Evolutionary conservation across 1,139 yeast species (phyloP), one percentile per base, ranked within the genome.

Genomic region (Kodamaea anthophila): DNA sequence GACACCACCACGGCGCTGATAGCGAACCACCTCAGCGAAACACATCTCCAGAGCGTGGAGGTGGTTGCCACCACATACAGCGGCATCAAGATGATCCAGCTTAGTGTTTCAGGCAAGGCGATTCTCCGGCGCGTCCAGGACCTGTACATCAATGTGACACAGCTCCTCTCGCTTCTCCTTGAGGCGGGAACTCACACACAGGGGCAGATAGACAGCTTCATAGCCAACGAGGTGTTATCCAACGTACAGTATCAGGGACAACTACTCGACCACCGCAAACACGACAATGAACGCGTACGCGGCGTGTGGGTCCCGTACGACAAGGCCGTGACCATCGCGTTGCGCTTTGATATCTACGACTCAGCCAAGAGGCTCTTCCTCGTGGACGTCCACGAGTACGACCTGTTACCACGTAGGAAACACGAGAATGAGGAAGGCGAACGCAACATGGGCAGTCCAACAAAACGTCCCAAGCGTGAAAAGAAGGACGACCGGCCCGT

Each of bases 241-340:
- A 59, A 52, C 40, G 41, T 55, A 24, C 64, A 59, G 36, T 65
- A 53, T 40, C 49, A 46, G 15, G 57, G 53, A 9, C 55, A 44
- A 35, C 51, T 40, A 36, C 50, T 56, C 34, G 69, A 66, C 43
- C 54, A 47, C 26, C 41, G 57, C 4, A 29, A 40, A 6, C 56
- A 58, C 39, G 53, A 48, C 13, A 53, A 54, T 32, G 23, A 36
- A 5, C 39, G 36, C 23, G 38, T 65, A 18, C 44, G 53, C 21
- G 73, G 73, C 0, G 36, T 64, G 13, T 66, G 72, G 72, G 51
- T 66, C 15, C 60, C 72, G 4, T 66, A 64, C 43, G 72, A 65
- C 36, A 60, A 54, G 39, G 71, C 72, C 0, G 69, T 66, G 13
- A 39, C 49, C 13, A 41, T 65, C 14, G 64, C 70, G n/a, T 46